Conservation (phyloP, 169 alveolate species). For the Haemoproteus tartakovskyi region DNA sequence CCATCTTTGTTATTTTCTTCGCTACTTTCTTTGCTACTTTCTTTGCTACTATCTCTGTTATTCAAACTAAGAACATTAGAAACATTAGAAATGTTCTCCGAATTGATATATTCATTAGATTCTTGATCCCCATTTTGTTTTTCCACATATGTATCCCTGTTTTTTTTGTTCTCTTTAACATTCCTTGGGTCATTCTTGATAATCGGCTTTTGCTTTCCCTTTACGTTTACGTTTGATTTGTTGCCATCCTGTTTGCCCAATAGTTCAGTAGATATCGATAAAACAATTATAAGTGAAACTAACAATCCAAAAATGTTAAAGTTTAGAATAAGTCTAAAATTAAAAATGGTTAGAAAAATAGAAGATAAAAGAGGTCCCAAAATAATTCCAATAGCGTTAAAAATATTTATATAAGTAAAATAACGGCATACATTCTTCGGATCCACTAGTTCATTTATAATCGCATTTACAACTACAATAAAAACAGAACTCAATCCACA, state of each 20-base stretch:
- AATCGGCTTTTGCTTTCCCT: no score
- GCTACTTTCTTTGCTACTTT: background rate
- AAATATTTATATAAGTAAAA: constrained; percentile 58
- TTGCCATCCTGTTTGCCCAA: constrained; percentile 11
- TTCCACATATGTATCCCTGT: no score
- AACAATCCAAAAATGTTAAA: constrained; percentile 58
- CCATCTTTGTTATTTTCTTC: background rate
- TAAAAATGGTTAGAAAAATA: constrained; percentile 38
- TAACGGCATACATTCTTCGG: constrained; percentile 29
- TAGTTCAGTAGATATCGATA: constrained; percentile 49
- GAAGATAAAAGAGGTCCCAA: constrained; percentile 62
- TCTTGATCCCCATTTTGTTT: no score
- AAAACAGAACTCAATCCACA: constrained; percentile 67
- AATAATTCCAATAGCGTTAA: constrained; percentile 62
- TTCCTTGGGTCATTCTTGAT: no score
- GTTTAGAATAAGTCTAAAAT: constrained; percentile 39
- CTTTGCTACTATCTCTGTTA: background rate
- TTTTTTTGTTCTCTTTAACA: no score
- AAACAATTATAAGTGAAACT: constrained; percentile 18
- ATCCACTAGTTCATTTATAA: constrained; percentile 57
- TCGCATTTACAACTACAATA: constrained; percentile 57
- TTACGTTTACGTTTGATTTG: no score
- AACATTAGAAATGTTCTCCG: no score
- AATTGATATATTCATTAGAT: no score
- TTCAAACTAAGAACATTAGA: background rate